phyloP scores from a whole-genome alignment of 768 basidiomycete species.

The Termitomyces sp. region DNA sequence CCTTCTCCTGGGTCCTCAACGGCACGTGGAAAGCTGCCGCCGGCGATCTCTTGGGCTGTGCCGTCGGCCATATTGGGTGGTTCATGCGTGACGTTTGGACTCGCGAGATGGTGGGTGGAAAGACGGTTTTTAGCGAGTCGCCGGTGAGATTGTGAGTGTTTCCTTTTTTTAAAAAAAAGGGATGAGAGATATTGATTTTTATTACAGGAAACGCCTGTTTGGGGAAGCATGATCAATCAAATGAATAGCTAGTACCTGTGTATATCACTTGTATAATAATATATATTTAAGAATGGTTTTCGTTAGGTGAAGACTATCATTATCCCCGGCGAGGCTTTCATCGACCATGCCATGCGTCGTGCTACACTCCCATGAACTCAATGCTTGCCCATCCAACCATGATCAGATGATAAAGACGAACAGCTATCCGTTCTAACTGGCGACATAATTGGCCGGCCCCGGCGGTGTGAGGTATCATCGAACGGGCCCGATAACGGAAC shows the following conservation, averaged over 20 bases:
- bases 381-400: neutral
- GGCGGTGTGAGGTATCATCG: neutral
- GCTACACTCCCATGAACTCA: no score
- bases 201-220: constrained; percentile 55
- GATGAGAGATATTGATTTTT: neutral
- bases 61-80: constrained; percentile 84
- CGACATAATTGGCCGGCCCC: neutral
- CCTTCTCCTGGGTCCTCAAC: constrained; percentile 76
- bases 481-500: no score
- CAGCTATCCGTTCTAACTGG: neutral
- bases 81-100: constrained; percentile 84
- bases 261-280: neutral
- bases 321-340: no score
- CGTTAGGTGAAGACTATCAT: no score
- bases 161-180: neutral
- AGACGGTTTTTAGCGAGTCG: constrained; percentile 65
- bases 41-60: constrained; percentile 78
- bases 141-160: constrained; percentile 60
- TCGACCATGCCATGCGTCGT: no score
- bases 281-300: neutral
- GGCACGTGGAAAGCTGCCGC: constrained; percentile 83
- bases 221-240: constrained; percentile 36
- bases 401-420: neutral
- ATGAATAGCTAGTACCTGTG: neutral
- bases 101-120: constrained; percentile 80